A percentile compares a stretch with the other conserved stretches of the same genome.
These are phyloP conservation scores for Centaurea solstitialis DNA, from an alignment of 129 eudicot genomes.

Conservation along the genomic window DNA sequence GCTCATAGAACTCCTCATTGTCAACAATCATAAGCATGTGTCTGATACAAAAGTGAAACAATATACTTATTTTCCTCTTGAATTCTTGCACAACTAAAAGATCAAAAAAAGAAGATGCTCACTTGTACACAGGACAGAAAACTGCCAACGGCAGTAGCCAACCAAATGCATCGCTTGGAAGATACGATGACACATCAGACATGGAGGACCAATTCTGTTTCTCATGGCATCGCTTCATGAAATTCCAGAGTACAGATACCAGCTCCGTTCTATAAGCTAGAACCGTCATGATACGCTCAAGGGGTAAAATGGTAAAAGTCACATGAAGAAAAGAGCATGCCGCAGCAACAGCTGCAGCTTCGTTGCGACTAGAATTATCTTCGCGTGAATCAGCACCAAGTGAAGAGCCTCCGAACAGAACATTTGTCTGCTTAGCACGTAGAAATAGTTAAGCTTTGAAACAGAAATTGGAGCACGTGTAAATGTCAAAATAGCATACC, in stretches of 20 bases:
- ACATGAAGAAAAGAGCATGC: slow-evolving; percentile 93
- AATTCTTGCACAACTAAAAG: background rate
- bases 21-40: slow-evolving; percentile 97
- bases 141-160: slow-evolving; percentile 91
- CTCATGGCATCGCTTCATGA: slow-evolving; percentile 81
- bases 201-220: slow-evolving; percentile 77
- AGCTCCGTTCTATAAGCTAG: slow-evolving; percentile 89
- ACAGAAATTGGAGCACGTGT: slow-evolving; percentile 4
- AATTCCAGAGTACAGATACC: slow-evolving; percentile 87
- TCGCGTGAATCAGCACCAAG: slow-evolving; percentile 36
- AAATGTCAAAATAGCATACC: slow-evolving; percentile 47
- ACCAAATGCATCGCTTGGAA: slow-evolving; percentile 84
- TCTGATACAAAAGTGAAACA: slow-evolving; percentile 46
- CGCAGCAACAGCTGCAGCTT: slow-evolving; percentile 78
- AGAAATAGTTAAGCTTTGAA: slow-evolving; percentile 1
- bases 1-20: slow-evolving; percentile 95
- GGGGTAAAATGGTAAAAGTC: slow-evolving; percentile 82
- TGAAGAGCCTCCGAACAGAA: slow-evolving; percentile 62
- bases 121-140: slow-evolving; percentile 98
- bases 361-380: slow-evolving; percentile 47
- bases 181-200: slow-evolving; percentile 61
- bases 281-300: slow-evolving; percentile 88
- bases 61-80: slow-evolving; percentile 15
- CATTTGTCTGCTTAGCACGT: slow-evolving; percentile 63
- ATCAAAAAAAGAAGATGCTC: slow-evolving; percentile 14